These are phyloP conservation scores for Globisporangium recalcitrans DNA, from an alignment of 352 stramenopile genomes.

Conservation along the genomic window DNA sequence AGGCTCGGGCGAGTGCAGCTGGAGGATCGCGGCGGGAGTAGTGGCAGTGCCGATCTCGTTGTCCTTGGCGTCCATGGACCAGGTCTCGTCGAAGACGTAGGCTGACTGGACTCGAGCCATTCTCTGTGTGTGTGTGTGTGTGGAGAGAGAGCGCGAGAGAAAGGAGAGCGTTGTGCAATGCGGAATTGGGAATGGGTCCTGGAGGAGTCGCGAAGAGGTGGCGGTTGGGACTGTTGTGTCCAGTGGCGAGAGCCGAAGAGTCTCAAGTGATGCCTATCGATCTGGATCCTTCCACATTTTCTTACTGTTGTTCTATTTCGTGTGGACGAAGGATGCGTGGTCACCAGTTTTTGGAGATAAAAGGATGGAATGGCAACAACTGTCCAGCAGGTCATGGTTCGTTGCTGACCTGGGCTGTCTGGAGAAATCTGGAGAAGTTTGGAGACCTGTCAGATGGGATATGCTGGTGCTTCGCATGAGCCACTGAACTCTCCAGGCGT, in stretches of 20 bases:
- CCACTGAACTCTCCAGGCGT: no score
- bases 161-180: neutral
- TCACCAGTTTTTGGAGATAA: no score
- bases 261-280: neutral
- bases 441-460: no score
- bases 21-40: slow-evolving; percentile 1
- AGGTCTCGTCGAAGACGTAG: neutral
- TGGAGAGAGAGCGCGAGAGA: no score
- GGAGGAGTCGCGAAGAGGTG: neutral
- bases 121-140: no score
- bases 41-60: neutral
- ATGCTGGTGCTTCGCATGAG: no score
- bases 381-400: no score
- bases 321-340: no score
- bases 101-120: neutral
- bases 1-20: slow-evolving; percentile 7
- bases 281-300: neutral
- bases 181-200: neutral
- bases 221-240: neutral
- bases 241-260: neutral
- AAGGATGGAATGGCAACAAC: no score
- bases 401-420: no score
- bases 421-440: no score
- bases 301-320: no score
- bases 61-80: neutral